Conservation (phyloP, 1,139 yeast genomes). For the Geotrichum candidum region DNA sequence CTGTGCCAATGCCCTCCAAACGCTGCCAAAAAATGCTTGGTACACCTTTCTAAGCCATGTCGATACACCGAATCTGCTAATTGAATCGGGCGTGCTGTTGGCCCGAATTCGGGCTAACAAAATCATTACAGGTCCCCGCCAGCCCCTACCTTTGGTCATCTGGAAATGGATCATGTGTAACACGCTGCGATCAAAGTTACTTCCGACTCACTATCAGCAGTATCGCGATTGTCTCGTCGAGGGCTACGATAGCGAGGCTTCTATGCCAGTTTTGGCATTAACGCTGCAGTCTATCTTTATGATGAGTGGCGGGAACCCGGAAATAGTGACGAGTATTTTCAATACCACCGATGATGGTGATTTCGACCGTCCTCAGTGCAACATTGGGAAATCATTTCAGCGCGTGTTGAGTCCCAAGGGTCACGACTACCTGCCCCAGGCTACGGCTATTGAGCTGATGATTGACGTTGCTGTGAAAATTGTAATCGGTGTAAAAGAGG, state of each 20-base stretch:
- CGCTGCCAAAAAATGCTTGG: slow-evolving; percentile 1
- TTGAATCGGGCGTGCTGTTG: slow-evolving; percentile 5
- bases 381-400: not conserved
- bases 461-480: not conserved
- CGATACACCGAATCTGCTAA: slow-evolving; percentile 3
- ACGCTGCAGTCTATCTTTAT: not conserved
- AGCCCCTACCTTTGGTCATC: not conserved
- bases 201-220: not conserved
- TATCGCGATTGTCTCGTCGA: not conserved
- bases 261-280: not conserved
- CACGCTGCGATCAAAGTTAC: not conserved
- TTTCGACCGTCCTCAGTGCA: not conserved
- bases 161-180: slow-evolving; percentile 7
- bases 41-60: not conserved
- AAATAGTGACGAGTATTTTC: not conserved
- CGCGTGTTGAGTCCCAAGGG: not conserved
- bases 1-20: not conserved
- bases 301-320: slow-evolving; percentile 1
- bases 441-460: not conserved
- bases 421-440: not conserved
- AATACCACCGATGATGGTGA: not conserved
- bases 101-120: not conserved
- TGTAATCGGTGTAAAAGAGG: not conserved
- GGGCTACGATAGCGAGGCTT: not conserved
- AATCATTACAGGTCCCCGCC: not conserved